Evolutionary conservation across 495 filamentous ascomycete genomes (phyloP).

Genomic region (Oleoguttula mirabilis): DNA sequence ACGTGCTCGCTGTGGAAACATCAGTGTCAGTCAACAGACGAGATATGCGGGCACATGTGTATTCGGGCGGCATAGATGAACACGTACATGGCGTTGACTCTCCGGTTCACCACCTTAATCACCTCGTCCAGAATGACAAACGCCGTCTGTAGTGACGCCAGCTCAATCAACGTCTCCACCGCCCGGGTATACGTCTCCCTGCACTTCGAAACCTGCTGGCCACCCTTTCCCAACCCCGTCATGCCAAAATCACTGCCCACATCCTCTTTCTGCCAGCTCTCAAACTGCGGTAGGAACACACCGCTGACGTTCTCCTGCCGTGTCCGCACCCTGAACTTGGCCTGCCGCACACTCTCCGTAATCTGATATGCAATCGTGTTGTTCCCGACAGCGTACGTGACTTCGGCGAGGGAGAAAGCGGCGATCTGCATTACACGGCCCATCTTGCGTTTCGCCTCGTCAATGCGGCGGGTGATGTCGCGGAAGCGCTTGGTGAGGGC

Average conservation of each 20-base stretch:
- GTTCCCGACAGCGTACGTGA: conserved; percentile 92
- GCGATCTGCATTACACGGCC: conserved; percentile 98
- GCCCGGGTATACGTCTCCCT: conserved; percentile 95
- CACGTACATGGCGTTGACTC: conserved; percentile 92
- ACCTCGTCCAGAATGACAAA: conserved; percentile 98
- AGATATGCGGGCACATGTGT: too few relatives aligned
- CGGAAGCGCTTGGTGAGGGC: conserved; percentile 33
- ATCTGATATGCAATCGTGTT: conserved; percentile 95
- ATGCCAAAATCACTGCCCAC: conserved; percentile 83
- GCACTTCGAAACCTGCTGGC: conserved; percentile 90
- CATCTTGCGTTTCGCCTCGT: conserved; percentile 99
- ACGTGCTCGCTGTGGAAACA: conserved; percentile 62
- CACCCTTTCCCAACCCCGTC: conserved; percentile 92
- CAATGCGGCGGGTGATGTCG: conserved; percentile 95
- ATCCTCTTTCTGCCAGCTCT: conserved; percentile 73
- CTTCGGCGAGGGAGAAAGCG: conserved; percentile 93
- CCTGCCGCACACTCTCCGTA: conserved; percentile 85
- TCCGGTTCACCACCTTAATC: conserved; percentile 96
- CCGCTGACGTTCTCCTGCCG: conserved; percentile 98
- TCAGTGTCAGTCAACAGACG: neutral
- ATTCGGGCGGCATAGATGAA: too few relatives aligned
- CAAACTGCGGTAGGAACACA: conserved; percentile 85
- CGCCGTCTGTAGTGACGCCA: conserved; percentile 93
- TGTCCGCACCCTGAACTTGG: conserved; percentile 80
- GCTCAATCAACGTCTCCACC: conserved; percentile 90